Base-by-base conservation (phyloP, 2,329 filamentous ascomycete genomes). In the Lachnellula willkommii region DNA sequence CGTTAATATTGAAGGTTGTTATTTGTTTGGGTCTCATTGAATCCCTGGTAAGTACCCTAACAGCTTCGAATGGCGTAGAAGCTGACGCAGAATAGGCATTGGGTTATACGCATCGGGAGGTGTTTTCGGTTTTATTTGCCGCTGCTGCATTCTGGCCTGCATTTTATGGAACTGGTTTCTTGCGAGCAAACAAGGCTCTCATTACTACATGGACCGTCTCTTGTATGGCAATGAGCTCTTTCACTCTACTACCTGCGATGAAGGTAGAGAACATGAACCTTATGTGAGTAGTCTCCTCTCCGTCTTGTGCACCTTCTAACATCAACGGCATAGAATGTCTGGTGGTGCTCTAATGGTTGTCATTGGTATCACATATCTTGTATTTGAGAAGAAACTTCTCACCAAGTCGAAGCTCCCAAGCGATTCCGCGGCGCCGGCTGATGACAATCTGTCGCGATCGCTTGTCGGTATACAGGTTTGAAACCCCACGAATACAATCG, bases 81-180 rank as follows among this genome's bases (percentile, higher is more conserved):
- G 51, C 60, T 65, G 52, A 66, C 60, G 48, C 24, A 52, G 35
- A 14, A 39, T 54, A 94, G 89, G 91, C 94, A 22, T 78, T 95
- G 73, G 92, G 90, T 50, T 99, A 99, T 70, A 95, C 95, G 55
- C 81, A 93, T 65, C 86, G 94, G 42, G 88, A 96, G 68, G 84
- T 97, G 24, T 87, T 95, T 64, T 96, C 93, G 0, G 75, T 83
- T 1, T 82, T 93, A 54, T 99, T 92, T 67, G 66, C 92, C 26
- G 63, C 92, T 3, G 91, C 83, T 3, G 82, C 85, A 1, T 77
- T 88, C 45, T 99, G 92, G 89, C 94, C 94, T 0, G 63, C 80
- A 0, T 76, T 84, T 0, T 88, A 94, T 63, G 93, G 94, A 0
- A 66, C 79, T 26, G 77, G 77, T 0, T 97, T 99, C 66, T 62